Evolutionary conservation across 2,329 filamentous ascomycete genomes (phyloP).

Genomic region (Bisporella sp.): DNA sequence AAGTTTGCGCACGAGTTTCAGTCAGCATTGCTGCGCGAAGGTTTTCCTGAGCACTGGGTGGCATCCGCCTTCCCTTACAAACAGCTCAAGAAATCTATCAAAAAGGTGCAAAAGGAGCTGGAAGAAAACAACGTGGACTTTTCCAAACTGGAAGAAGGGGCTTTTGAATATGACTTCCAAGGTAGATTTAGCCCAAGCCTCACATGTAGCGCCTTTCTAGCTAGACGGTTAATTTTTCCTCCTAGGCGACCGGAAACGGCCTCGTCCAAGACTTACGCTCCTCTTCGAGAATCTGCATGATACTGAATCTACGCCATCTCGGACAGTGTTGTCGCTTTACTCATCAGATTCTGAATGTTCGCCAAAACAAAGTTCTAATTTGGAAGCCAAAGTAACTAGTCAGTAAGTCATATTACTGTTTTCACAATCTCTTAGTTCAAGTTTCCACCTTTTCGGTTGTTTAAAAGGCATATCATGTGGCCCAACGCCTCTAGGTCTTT

Average conservation of each 20-base stretch:
- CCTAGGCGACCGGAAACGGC: slow-evolving; percentile 34
- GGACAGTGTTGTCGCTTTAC: not conserved
- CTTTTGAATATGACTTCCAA: slow-evolving; percentile 49
- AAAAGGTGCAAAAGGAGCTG: slow-evolving; percentile 64
- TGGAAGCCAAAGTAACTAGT: too few relatives aligned
- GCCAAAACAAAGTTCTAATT: too few relatives aligned
- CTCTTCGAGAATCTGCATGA: slow-evolving; percentile 44
- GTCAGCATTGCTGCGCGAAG: slow-evolving; percentile 60
- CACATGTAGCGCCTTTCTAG: not conserved
- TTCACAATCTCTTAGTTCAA: too few relatives aligned
- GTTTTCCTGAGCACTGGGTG: slow-evolving; percentile 67
- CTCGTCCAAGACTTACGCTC: slow-evolving; percentile 65
- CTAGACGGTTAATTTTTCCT: not conserved
- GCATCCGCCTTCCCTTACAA: slow-evolving; percentile 75
- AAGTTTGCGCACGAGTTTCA: slow-evolving; percentile 82
- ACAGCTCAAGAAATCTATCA: slow-evolving; percentile 83
- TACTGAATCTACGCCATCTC: not conserved
- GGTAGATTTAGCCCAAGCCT: slow-evolving; percentile 29
- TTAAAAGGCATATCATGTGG: too few relatives aligned
- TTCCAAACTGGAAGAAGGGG: slow-evolving; percentile 11
- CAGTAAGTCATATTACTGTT: too few relatives aligned
- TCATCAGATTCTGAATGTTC: not conserved
- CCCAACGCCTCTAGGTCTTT: too few relatives aligned
- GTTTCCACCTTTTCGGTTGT: too few relatives aligned
- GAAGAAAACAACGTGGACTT: slow-evolving; percentile 30